Conservation (phyloP, 805 yeast species). For the Ogataea nonfermentans region DNA sequence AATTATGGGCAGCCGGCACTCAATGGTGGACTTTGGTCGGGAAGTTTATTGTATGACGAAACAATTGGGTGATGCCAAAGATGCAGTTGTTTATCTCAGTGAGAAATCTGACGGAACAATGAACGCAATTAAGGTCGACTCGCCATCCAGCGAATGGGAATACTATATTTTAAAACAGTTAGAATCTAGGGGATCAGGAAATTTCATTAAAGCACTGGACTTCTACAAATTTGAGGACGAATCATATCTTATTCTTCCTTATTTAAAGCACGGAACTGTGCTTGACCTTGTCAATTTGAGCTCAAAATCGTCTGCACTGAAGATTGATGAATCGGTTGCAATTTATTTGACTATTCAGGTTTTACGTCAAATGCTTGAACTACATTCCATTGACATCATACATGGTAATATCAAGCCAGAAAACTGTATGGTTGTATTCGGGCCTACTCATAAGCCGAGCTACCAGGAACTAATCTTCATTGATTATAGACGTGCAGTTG, state of each 20-base stretch:
- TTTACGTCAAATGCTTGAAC: slow-evolving; percentile 50
- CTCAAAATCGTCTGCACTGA: slow-evolving; percentile 33
- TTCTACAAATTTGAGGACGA: slow-evolving; percentile 63
- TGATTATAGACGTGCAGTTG: slow-evolving; percentile 82
- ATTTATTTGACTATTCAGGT: slow-evolving; percentile 66
- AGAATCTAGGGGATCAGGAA: slow-evolving; percentile 36
- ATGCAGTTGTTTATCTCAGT: slow-evolving; percentile 70
- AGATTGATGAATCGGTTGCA: slow-evolving; percentile 56
- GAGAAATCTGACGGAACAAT: slow-evolving; percentile 55
- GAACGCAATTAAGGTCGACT: slow-evolving; percentile 71
- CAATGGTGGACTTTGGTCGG: slow-evolving; percentile 44
- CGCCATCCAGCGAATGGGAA: slow-evolving; percentile 77
- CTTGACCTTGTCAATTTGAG: slow-evolving; percentile 61
- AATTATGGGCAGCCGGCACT: slow-evolving; percentile 33
- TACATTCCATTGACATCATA: slow-evolving; percentile 66
- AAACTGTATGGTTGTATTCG: slow-evolving; percentile 66
- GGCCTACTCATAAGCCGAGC: slow-evolving; percentile 13
- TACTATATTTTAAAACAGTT: slow-evolving; percentile 66
- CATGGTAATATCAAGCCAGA: slow-evolving; percentile 89
- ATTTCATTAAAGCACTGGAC: slow-evolving; percentile 45
- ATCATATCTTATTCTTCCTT: slow-evolving; percentile 63
- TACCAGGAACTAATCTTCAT: slow-evolving; percentile 42
- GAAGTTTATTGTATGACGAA: slow-evolving; percentile 47
- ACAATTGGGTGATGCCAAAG: slow-evolving; percentile 79
- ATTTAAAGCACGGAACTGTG: slow-evolving; percentile 68